Evolutionary conservation across 179 eudicot genomes (phyloP).

Genomic region (Corrigiola litoralis): DNA sequence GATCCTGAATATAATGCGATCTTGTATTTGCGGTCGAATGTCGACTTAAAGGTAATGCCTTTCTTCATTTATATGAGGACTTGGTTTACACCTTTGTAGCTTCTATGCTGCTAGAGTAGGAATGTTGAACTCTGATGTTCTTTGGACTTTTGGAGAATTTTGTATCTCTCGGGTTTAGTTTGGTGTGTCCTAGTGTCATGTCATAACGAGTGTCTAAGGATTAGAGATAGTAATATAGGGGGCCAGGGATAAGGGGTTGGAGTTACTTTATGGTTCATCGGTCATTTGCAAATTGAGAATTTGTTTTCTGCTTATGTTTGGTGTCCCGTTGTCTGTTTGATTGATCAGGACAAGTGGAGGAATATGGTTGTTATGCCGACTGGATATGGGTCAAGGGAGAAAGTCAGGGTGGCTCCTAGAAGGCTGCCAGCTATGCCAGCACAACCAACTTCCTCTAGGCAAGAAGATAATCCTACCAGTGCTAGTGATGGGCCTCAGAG

Average conservation of each 20-base stretch:
- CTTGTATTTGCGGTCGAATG: slow-evolving; percentile 71
- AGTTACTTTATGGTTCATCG: neutral
- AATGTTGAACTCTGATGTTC: neutral
- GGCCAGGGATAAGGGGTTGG: slow-evolving; percentile 1
- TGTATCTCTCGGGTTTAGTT: too few relatives aligned
- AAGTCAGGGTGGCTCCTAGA: slow-evolving; percentile 63
- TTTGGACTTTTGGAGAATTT: too few relatives aligned
- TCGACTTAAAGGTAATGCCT: slow-evolving; percentile 66
- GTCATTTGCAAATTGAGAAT: neutral
- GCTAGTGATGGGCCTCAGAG: slow-evolving; percentile 45
- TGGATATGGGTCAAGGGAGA: slow-evolving; percentile 80
- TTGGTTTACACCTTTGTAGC: slow-evolving; percentile 14
- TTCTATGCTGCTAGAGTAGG: neutral
- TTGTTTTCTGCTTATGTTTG: neutral
- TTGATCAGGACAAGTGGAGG: slow-evolving; percentile 90
- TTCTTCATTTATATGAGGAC: slow-evolving; percentile 10
- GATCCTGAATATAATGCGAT: slow-evolving; percentile 80
- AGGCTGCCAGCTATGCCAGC: slow-evolving; percentile 45
- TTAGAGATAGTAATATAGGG: neutral
- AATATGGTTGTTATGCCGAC: slow-evolving; percentile 92
- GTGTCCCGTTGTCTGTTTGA: slow-evolving; percentile 3
- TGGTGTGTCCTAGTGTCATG: neutral
- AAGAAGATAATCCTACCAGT: slow-evolving; percentile 58
- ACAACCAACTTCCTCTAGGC: slow-evolving; percentile 30
- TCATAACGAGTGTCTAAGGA: neutral